A percentile compares a stretch with the other conserved stretches of the same genome.
These are phyloP conservation scores for Clarkia xantiana DNA, from an alignment of 345 rosid genomes.

Conservation along the genomic window DNA sequence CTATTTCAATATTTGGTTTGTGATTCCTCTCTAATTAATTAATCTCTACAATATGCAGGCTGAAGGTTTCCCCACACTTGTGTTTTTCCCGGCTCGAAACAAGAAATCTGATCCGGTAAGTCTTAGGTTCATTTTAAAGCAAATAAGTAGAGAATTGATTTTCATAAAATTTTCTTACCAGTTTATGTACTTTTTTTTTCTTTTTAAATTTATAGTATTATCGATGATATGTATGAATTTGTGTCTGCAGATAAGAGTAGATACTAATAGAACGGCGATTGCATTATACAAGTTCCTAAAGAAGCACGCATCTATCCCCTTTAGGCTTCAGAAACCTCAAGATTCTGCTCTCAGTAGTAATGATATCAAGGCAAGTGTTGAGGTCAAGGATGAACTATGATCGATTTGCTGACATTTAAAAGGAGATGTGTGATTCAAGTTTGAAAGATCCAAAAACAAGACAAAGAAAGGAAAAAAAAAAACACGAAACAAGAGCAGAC, in stretches of 20 bases:
- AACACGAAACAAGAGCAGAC: too few species aligned
- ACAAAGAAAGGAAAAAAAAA: too few species aligned
- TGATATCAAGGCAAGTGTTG: constrained; percentile 16
- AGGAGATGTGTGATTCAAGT: too few species aligned
- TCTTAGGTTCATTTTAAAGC: not conserved
- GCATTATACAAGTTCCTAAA: constrained; percentile 79
- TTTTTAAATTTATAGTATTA: too few species aligned
- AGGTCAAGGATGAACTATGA: constrained; percentile 60
- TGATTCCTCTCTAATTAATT: too few species aligned
- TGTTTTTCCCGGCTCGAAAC: constrained; percentile 97
- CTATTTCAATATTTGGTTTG: too few species aligned
- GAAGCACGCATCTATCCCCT: constrained; percentile 81
- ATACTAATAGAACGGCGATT: constrained; percentile 79
- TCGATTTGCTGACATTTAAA: too few species aligned
- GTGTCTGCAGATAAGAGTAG: constrained; percentile 47
- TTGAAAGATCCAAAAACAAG: too few species aligned
- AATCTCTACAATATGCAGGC: constrained; percentile 29
- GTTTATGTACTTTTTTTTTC: too few species aligned
- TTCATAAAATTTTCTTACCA: too few species aligned
- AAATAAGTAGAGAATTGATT: too few species aligned
- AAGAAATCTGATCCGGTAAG: constrained; percentile 77
- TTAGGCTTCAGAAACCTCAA: constrained; percentile 79
- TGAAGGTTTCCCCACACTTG: constrained; percentile 90
- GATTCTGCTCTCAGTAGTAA: constrained; percentile 28
- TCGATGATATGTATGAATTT: too few species aligned